These are phyloP conservation scores for Musa schizocarpa DNA, from an alignment of 176 grass and related monocot species.

Conservation along the genomic window DNA sequence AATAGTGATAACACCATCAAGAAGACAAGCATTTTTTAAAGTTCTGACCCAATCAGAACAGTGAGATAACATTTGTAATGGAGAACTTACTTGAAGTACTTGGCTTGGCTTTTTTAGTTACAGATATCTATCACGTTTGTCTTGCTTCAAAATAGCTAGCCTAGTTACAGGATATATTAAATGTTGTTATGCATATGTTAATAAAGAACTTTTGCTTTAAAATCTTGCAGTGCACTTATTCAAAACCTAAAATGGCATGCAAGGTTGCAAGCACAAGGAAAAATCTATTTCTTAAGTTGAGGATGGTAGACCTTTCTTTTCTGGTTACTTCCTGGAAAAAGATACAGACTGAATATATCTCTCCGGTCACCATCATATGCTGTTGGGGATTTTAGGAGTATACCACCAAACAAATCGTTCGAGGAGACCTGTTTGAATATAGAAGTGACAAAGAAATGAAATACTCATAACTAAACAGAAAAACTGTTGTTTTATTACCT, in stretches of 20 bases:
- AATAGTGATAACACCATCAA: too few relatives aligned
- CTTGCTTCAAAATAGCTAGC: too few relatives aligned
- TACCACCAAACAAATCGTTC: slow-evolving; percentile 62
- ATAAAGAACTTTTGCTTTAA: too few relatives aligned
- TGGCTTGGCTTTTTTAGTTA: too few relatives aligned
- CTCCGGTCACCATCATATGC: slow-evolving; percentile 61
- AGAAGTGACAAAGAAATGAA: not conserved
- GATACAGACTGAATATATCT: slow-evolving; percentile 83
- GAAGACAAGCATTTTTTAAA: too few relatives aligned
- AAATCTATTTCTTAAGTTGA: not conserved
- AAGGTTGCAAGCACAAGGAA: not conserved
- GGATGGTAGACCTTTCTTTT: slow-evolving; percentile 29
- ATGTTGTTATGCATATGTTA: too few relatives aligned
- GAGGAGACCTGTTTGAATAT: slow-evolving; percentile 33
- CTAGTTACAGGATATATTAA: too few relatives aligned
- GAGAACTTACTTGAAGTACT: too few relatives aligned
- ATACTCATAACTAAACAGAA: not conserved
- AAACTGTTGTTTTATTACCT: not conserved
- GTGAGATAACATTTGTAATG: too few relatives aligned
- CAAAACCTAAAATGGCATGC: not conserved
- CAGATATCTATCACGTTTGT: too few relatives aligned
- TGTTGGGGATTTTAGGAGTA: slow-evolving; percentile 72
- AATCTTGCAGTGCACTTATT: not conserved
- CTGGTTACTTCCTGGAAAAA: slow-evolving; percentile 73
- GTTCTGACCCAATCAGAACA: too few relatives aligned